Conservation (phyloP, 805 yeast genomes). For the Candida multigemmis region DNA sequence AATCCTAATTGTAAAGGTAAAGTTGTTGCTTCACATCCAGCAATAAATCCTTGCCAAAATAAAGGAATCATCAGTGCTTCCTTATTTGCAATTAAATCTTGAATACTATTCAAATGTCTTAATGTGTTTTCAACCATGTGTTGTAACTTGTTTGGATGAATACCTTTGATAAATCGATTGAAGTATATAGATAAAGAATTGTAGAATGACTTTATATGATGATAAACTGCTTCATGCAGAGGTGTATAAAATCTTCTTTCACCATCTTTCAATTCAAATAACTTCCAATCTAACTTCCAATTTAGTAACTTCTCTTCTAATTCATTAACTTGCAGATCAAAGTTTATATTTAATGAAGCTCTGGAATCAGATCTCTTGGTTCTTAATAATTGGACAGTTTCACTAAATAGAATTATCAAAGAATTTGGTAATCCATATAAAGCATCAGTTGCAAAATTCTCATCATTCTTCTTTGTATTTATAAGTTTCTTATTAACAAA, state of each 20-base stretch:
- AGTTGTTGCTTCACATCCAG: constrained; percentile 72
- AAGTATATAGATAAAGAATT: constrained; percentile 65
- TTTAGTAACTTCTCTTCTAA: constrained; percentile 40
- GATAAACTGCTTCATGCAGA: constrained; percentile 65
- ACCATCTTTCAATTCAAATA: constrained; percentile 21
- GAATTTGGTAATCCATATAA: constrained; percentile 82
- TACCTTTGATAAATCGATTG: constrained; percentile 51
- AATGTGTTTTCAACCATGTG: constrained; percentile 52
- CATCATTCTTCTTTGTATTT: constrained; percentile 42
- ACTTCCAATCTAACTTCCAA: constrained; percentile 75
- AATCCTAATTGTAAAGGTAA: constrained; percentile 52
- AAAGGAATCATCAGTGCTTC: constrained; percentile 61
- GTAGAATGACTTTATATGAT: constrained; percentile 74
- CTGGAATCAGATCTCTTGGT: constrained; percentile 24
- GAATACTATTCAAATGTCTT: constrained; percentile 55
- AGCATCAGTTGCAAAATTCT: constrained; percentile 65
- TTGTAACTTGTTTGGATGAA: constrained; percentile 50
- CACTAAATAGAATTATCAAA: constrained; percentile 60
- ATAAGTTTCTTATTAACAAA: constrained; percentile 34
- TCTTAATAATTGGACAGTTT: constrained; percentile 59
- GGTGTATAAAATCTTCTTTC: constrained; percentile 33
- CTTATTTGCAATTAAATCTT: constrained; percentile 44
- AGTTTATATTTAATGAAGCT: constrained; percentile 15
- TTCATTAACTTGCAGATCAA: constrained; percentile 9
- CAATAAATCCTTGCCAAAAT: constrained; percentile 85